Evolutionary conservation across 106 monocot genomes (phyloP).

Genomic region (Ottelia alismoides): DNA sequence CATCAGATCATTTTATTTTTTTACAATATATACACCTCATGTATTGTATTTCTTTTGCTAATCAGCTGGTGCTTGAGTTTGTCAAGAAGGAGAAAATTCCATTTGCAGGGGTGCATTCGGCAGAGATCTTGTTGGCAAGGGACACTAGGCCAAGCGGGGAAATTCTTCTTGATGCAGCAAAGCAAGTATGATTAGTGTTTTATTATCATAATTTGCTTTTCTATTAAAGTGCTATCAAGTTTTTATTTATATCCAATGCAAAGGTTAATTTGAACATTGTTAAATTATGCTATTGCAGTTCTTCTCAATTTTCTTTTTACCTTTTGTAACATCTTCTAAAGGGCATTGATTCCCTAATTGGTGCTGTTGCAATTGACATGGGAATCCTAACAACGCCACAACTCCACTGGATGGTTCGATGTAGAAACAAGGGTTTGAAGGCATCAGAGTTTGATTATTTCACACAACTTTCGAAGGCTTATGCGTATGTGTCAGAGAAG

Average conservation of each 20-base stretch:
- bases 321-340: not conserved
- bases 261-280: not conserved
- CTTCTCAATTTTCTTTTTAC: too few relatives aligned
- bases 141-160: conserved; percentile 74
- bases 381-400: too few relatives aligned
- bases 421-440: conserved; percentile 46
- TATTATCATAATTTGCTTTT: too few relatives aligned
- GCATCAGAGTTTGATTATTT: conserved; percentile 67
- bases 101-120: conserved; percentile 31
- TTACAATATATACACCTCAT: too few relatives aligned
- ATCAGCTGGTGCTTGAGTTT: conserved; percentile 49
- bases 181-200: conserved; percentile 41
- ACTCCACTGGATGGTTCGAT: conserved; percentile 88
- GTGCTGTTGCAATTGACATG: conserved; percentile 64
- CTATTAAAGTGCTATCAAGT: too few relatives aligned
- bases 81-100: conserved; percentile 47
- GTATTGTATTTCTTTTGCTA: not conserved
- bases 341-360: conserved; percentile 59
- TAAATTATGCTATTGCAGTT: not conserved
- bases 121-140: conserved; percentile 66
- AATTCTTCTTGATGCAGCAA: conserved; percentile 60
- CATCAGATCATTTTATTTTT: too few relatives aligned
- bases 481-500: conserved; percentile 30
- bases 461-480: conserved; percentile 46
- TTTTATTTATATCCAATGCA: too few relatives aligned